Evolutionary conservation across 305 asterid species (phyloP).

Genomic region (Fraxinus sp.): DNA sequence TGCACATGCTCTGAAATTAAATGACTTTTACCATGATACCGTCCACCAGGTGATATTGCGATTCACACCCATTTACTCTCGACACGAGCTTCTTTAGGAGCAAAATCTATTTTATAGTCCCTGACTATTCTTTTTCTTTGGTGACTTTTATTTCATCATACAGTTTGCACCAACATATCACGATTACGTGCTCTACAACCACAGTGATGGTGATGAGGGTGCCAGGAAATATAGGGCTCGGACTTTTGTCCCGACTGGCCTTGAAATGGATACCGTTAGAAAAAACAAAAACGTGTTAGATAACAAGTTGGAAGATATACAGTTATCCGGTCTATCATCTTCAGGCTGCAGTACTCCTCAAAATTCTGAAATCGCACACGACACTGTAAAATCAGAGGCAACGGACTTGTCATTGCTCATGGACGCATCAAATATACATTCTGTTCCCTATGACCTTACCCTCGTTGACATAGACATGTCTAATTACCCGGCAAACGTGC

Average conservation of each 20-base stretch:
- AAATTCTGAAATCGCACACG: conserved; percentile 29
- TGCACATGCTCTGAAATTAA: conserved; percentile 81
- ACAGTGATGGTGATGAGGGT: conserved; percentile 81
- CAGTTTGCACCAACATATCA: conserved; percentile 99
- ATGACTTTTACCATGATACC: conserved; percentile 89
- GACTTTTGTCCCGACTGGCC: conserved; percentile 92
- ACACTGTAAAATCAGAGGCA: conserved; percentile 48
- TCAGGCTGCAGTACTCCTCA: conserved; percentile 44
- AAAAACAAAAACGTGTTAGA: conserved; percentile 63
- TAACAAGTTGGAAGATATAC: conserved; percentile 67
- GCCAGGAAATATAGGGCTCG: conserved; percentile 86
- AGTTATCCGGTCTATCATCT: conserved; percentile 51
- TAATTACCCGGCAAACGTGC: conserved; percentile 51
- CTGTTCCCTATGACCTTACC: conserved; percentile 57
- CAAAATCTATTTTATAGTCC: neutral
- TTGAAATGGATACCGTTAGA: conserved; percentile 89
- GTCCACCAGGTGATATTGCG: conserved; percentile 77
- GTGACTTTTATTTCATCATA: conserved; percentile 12
- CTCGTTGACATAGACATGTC: conserved; percentile 75
- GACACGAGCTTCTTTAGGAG: conserved; percentile 4
- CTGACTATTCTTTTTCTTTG: conserved; percentile 9
- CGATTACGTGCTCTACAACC: conserved; percentile 93
- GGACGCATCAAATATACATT: conserved; percentile 41
- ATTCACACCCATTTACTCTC: neutral
- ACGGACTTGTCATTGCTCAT: conserved; percentile 48